phyloP scores from a whole-genome alignment of 2,329 filamentous ascomycete genomes.

The Magnaporthiopsis poae region DNA sequence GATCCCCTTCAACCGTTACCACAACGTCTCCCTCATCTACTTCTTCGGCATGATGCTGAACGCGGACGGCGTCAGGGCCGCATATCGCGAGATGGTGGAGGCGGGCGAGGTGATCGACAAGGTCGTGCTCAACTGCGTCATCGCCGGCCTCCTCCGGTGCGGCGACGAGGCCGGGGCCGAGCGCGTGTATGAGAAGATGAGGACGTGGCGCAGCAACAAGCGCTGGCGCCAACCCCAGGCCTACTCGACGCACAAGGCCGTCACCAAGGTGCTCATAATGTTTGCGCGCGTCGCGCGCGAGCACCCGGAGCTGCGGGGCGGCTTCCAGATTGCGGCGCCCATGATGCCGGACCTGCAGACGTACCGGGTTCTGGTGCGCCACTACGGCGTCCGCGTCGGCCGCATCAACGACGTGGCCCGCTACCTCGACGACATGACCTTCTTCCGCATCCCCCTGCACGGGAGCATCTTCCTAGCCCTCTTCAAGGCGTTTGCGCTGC shows the following conservation, averaged over 20 bases:
- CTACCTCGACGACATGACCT: conserved; percentile 71
- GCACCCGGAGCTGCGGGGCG: conserved; percentile 42
- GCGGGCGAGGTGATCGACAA: conserved; percentile 83
- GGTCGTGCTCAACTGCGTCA: conserved; percentile 74
- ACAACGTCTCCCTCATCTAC: conserved; percentile 72
- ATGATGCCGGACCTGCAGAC: conserved; percentile 69
- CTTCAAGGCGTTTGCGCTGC: conserved; percentile 68
- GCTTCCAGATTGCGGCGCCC: conserved; percentile 51
- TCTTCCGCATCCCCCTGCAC: conserved; percentile 57
- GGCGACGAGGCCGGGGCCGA: conserved; percentile 70
- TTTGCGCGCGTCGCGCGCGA: conserved; percentile 44
- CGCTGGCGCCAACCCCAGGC: conserved; percentile 31
- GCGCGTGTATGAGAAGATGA: conserved; percentile 77
- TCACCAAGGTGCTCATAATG: conserved; percentile 49
- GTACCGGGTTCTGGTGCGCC: conserved; percentile 67
- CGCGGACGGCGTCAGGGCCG: conserved; percentile 60
- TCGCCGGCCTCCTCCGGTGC: conserved; percentile 64
- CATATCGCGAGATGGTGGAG: conserved; percentile 75
- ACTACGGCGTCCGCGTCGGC: conserved; percentile 60
- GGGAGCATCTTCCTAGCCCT: conserved; percentile 70
- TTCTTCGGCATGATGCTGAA: conserved; percentile 70
- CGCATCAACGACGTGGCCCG: conserved; percentile 61
- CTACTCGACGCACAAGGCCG: conserved; percentile 36
- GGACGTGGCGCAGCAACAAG: conserved; percentile 26
- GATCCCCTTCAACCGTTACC: conserved; percentile 63